Base-by-base conservation (phyloP, 768 basidiomycete species). In the Pilatotrama ljubarskyi region DNA sequence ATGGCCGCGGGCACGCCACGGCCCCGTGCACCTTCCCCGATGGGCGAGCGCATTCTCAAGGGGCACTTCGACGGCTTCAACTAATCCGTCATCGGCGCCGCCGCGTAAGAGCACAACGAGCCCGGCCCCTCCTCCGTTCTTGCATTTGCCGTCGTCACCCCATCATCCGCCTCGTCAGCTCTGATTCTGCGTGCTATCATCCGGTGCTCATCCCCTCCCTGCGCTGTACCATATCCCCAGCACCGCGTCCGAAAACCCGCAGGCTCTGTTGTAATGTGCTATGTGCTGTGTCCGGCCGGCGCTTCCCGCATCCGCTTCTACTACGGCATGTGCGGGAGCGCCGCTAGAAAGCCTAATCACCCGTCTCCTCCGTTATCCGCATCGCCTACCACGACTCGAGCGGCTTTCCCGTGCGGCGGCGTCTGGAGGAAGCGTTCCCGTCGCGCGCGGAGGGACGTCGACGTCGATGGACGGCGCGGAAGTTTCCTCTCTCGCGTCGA, bases 21-120 rank as follows among this genome's bases (percentile, higher is more conserved):
- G 55, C 78, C 70, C 7, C 72, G 76, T 20, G 90, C 88, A 2
- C 91, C 91, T 18, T 91, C 90, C 38, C 91, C 91, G 6, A 93
- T 93, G 92, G 93, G 91, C 63, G 92, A 94, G 75, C 81, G 92
- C 59, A 93, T 94, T 61, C 81, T 94, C 66, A 94, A 91, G 78
- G 92, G 92, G 9, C 92, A 94, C 67, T 94, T 93, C 66, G 92
- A 94, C 69, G 88, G 92, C 49, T 94, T 94, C 79, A 90, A 91
- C 69, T 92, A 74, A 81, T 38, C 36, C n/a, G n/a, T n/a, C n/a
- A n/a, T n/a, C n/a, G n/a, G n/a, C n/a, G n/a, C n/a, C n/a, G n/a
- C n/a, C n/a, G n/a, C n/a, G n/a, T n/a, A n/a, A n/a, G n/a, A n/a
- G n/a, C n/a, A n/a, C n/a, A n/a, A n/a, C n/a, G n/a, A n/a, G n/a